Evolutionary conservation across 148 eudicot genomes (phyloP), one percentile per base, ranked within the genome.

Genomic region (Rhododendron simsii): DNA sequence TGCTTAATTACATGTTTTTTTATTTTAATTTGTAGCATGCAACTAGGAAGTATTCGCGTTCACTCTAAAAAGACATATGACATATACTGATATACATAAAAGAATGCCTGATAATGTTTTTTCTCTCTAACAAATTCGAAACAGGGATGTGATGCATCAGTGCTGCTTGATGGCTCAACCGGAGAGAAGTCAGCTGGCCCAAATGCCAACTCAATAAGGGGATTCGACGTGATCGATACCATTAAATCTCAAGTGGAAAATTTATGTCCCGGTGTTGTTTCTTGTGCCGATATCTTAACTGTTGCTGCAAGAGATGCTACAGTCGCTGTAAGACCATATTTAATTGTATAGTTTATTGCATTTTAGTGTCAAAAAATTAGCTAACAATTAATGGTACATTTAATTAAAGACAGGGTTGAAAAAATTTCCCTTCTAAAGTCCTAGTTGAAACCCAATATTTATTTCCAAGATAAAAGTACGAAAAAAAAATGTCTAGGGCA

Each of bases 121-220:
- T 81, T 10, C 2, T 14, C 12, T 33, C 7, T 3, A 23, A 69
- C 15, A 12, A 55, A 55, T 47, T n/a, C 28, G 23, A 63, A 85
- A 81, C 74, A 93, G 96, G 96, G 96, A 30, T 93, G 96, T 85
- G 96, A 93, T 88, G 96, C 86, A 23, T 93, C 96, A 7, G 84
- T 89, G 28, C 86, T 93, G 78, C 88, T 93, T 5, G 96, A 91
- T 37, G 96, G 91, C 83, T 87, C 91, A 45, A 91, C 89, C 8
- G 93, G 93, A 67, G 96, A 93, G 80, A 90, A 93, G 59, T 82
- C 87, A 0, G 95, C 96, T 0, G 85, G 65, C 26, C 91, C 96
- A 28, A 94, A 94, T 30, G 23, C 12, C 35, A 90, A 91, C 47
- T 94, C 95, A 6, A 13, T 91, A 7, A 91, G 96, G 87, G 96